phyloP scores from a whole-genome alignment of 768 basidiomycete species.

The Tylopilus sp. region DNA sequence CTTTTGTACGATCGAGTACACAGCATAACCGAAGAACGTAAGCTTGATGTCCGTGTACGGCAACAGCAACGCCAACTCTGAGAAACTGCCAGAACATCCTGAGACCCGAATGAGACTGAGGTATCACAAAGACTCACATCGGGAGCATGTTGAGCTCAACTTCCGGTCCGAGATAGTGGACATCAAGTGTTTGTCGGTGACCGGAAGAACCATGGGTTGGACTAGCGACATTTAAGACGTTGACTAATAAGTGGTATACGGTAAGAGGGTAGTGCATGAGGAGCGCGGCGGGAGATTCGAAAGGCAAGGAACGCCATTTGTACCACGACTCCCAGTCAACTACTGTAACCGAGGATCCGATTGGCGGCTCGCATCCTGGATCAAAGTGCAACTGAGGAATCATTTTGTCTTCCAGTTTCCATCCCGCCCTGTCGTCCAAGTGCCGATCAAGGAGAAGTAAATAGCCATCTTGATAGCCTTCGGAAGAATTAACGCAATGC shows the following conservation, averaged over 20 bases:
- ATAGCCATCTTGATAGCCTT: constrained; percentile 33
- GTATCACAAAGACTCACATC: constrained; percentile 29
- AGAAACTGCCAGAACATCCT: constrained; percentile 33
- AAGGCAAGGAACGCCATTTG: constrained; percentile 42
- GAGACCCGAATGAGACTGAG: neutral
- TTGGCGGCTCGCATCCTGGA: constrained; percentile 24
- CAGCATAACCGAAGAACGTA: constrained; percentile 37
- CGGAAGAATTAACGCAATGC: constrained; percentile 7
- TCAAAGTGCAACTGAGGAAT: constrained; percentile 35
- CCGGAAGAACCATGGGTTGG: constrained; percentile 18
- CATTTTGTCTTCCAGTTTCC: constrained; percentile 35
- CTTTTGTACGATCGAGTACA: constrained; percentile 30
- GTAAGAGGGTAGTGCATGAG: constrained; percentile 44
- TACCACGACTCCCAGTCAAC: constrained; percentile 45
- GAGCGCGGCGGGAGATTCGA: constrained; percentile 41
- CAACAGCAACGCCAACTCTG: constrained; percentile 43
- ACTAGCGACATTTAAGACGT: constrained; percentile 32
- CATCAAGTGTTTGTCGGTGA: constrained; percentile 26
- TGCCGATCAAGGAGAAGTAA: constrained; percentile 30
- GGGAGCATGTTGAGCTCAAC: constrained; percentile 40
- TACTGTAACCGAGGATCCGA: constrained; percentile 28
- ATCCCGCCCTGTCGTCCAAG: constrained; percentile 32
- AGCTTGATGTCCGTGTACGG: constrained; percentile 45
- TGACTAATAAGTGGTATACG: constrained; percentile 37
- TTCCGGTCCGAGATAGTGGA: constrained; percentile 40